These are phyloP conservation scores for Cucumis sativus DNA, from an alignment of 306 rosid genomes.

Conservation along the genomic window Cucumber_9930_V3 NC_026661.2:12924001-12924500, in stretches of 20 bases:
- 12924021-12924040: constrained; percentile 56
- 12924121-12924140: constrained; percentile 82
- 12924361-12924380: not conserved
- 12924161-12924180: constrained; percentile 68
- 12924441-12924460: not conserved
- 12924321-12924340: not conserved
- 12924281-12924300: constrained; percentile 40
- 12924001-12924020: constrained; percentile 83
- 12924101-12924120: constrained; percentile 94
- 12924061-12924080: constrained; percentile 62
- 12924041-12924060: constrained; percentile 88
- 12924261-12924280: constrained; percentile 62
- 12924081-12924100: constrained; percentile 72
- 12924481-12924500: not conserved
- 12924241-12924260: constrained; percentile 81
- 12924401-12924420: not conserved
- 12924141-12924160: constrained; percentile 64
- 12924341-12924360: not conserved
- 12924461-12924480: not conserved
- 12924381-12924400: not conserved
- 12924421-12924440: not conserved
- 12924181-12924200: constrained; percentile 73
- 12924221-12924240: constrained; percentile 96
- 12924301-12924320: not conserved
- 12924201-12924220: constrained; percentile 92